phyloP scores from a whole-genome alignment of 2,329 filamentous ascomycete genomes.

The Xylariaceae sp. region DNA sequence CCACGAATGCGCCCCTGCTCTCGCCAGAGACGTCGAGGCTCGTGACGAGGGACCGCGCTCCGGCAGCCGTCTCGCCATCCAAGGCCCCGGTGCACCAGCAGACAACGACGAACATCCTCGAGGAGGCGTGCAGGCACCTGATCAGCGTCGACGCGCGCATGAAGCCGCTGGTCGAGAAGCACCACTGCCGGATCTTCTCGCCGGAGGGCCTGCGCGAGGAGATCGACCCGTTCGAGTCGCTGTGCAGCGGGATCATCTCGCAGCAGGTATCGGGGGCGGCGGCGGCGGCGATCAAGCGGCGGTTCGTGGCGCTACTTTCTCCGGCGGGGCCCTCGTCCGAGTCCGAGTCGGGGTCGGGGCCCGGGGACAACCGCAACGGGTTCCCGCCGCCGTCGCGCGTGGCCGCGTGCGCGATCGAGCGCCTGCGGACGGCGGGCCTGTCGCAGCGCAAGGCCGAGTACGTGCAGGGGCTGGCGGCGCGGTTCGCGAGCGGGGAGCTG shows the following conservation, averaged over 20 bases:
- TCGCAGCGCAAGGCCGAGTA: conserved; percentile 97
- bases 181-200: conserved; percentile 79
- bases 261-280: conserved; percentile 96
- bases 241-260: conserved; percentile 87
- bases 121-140: conserved; percentile 75
- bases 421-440: conserved; percentile 80
- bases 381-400: conserved; percentile 83
- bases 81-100: conserved; percentile 43
- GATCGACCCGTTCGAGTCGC: conserved; percentile 83
- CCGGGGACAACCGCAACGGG: too few species aligned
- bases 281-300: conserved; percentile 83
- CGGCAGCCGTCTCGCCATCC: conserved; percentile 44
- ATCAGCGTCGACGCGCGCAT: conserved; percentile 73
- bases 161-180: conserved; percentile 69
- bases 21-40: conserved; percentile 71
- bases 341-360: too few species aligned
- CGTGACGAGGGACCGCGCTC: conserved; percentile 43
- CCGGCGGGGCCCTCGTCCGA: too few species aligned
- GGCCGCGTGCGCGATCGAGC: conserved; percentile 61
- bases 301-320: conserved; percentile 76
- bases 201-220: conserved; percentile 79
- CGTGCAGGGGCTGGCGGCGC: conserved; percentile 79
- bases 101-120: conserved; percentile 69
- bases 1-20: conserved; percentile 71
- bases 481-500: conserved; percentile 76